These are phyloP conservation scores for Ulota crispa DNA, from an alignment of 225 moss, liverwort and hornwort species.

Conservation along the genomic window DNA sequence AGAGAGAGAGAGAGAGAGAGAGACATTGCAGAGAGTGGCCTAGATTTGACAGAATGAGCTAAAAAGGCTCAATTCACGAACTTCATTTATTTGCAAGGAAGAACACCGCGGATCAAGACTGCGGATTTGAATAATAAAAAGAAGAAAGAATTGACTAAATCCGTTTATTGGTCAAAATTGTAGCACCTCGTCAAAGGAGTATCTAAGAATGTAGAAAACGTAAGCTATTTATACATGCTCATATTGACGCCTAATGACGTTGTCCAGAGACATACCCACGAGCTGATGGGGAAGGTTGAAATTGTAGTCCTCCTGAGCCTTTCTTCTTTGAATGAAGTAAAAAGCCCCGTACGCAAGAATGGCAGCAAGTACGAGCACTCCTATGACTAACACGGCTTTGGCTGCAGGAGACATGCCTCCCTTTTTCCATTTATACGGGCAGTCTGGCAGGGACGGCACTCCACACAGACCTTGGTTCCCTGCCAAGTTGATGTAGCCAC, in stretches of 20 bases:
- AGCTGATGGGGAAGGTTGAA: slow-evolving; percentile 96
- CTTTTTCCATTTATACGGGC: slow-evolving; percentile 71
- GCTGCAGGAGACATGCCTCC: slow-evolving; percentile 67
- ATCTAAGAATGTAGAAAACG: not conserved
- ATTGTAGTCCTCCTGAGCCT: slow-evolving; percentile 80
- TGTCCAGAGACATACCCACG: slow-evolving; percentile 70
- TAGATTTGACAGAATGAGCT: slow-evolving; percentile 3
- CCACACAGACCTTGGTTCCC: slow-evolving; percentile 80
- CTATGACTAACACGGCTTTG: slow-evolving; percentile 63
- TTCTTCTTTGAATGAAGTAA: slow-evolving; percentile 58
- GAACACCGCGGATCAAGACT: not conserved
- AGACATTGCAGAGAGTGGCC: not conserved
- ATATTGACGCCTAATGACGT: slow-evolving; percentile 43
- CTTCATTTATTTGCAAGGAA: not conserved
- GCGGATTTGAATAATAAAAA: not conserved
- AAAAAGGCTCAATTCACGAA: not conserved
- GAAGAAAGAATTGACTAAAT: slow-evolving; percentile 3
- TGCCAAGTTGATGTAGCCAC: slow-evolving; percentile 88
- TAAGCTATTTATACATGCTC: slow-evolving; percentile 26
- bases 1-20: not conserved
- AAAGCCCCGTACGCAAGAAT: slow-evolving; percentile 37
- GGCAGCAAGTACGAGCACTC: slow-evolving; percentile 50
- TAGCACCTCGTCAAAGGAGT: not conserved
- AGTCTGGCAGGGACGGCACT: slow-evolving; percentile 79
- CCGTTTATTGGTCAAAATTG: slow-evolving; percentile 27